Conservation (phyloP, 2,329 filamentous ascomycete species). For the Verticillium tricorpus region DNA sequence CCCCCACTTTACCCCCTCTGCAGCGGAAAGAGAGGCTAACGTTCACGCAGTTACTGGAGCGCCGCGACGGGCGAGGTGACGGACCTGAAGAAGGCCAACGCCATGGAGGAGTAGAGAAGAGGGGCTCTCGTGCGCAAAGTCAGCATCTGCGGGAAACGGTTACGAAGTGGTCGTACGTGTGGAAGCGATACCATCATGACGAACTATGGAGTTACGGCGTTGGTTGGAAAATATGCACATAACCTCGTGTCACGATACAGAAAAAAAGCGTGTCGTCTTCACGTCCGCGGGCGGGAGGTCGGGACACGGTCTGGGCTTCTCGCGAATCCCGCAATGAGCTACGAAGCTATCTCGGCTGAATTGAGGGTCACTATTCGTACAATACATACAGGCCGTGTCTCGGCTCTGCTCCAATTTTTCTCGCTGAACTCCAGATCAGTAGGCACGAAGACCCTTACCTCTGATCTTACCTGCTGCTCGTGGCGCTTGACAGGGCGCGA, state of each 20-base stretch:
- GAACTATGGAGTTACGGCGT: constrained; percentile 8
- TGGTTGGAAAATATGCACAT: constrained; percentile 7
- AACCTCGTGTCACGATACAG: neutral
- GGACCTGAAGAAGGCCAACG: constrained; percentile 36
- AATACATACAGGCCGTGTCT: neutral
- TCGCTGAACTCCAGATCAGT: constrained; percentile 23
- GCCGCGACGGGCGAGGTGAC: constrained; percentile 55
- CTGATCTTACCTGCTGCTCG: constrained; percentile 45
- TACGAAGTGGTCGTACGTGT: constrained; percentile 7
- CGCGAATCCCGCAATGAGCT: neutral
- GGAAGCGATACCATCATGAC: constrained; percentile 15
- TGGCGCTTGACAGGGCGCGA: neutral
- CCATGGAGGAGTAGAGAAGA: constrained; percentile 27
- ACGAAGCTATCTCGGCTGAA: neutral
- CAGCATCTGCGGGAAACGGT: constrained; percentile 6
- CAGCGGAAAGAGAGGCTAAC: neutral
- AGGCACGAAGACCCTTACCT: constrained; percentile 45
- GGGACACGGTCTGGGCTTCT: neutral
- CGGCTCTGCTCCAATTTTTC: constrained; percentile 1
- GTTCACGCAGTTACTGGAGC: constrained; percentile 51
- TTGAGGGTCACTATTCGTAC: constrained; percentile 1
- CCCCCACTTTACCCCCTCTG: neutral
- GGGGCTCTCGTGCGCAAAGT: neutral
- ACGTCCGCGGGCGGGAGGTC: neutral
- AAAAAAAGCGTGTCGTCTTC: neutral